A percentile compares a stretch with the other conserved stretches of the same genome.
phyloP scores from a whole-genome alignment of 345 rosid genomes.

The Syzygium aqueum region DNA sequence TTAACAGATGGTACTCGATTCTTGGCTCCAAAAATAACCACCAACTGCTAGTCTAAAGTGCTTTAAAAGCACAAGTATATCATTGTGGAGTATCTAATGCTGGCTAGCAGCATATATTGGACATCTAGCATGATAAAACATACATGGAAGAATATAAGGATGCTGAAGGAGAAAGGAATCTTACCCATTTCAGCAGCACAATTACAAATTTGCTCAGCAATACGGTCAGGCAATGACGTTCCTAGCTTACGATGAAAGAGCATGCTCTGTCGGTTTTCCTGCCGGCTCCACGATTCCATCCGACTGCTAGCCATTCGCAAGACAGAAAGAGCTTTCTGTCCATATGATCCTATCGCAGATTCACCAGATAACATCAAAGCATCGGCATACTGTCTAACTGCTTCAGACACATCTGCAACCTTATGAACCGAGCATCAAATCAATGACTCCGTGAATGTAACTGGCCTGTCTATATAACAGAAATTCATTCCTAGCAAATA shows the following conservation, averaged over 20 bases:
- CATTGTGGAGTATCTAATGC: neutral
- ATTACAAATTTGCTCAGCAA: slow-evolving; percentile 66
- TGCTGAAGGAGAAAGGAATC: neutral
- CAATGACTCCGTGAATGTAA: neutral
- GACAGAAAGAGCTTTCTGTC: slow-evolving; percentile 60
- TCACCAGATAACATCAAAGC: slow-evolving; percentile 76
- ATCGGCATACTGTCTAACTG: slow-evolving; percentile 58
- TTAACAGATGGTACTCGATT: neutral
- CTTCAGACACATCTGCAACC: slow-evolving; percentile 82
- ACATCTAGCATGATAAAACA: neutral
- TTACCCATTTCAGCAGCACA: slow-evolving; percentile 65
- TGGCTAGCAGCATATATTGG: neutral
- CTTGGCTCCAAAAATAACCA: neutral
- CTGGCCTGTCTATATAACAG: neutral
- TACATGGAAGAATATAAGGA: neutral
- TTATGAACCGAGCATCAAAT: neutral
- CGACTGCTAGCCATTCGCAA: slow-evolving; percentile 45
- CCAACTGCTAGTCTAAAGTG: neutral
- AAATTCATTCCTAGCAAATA: neutral
- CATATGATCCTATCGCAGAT: slow-evolving; percentile 54
- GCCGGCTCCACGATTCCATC: slow-evolving; percentile 52
- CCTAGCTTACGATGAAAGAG: slow-evolving; percentile 28
- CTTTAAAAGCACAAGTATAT: neutral
- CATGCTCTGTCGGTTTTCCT: slow-evolving; percentile 26
- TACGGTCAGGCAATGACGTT: slow-evolving; percentile 32